Evolutionary conservation across 2,329 filamentous ascomycete species (phyloP).

Genomic region (Cylindrodendrum hubeiense): DNA sequence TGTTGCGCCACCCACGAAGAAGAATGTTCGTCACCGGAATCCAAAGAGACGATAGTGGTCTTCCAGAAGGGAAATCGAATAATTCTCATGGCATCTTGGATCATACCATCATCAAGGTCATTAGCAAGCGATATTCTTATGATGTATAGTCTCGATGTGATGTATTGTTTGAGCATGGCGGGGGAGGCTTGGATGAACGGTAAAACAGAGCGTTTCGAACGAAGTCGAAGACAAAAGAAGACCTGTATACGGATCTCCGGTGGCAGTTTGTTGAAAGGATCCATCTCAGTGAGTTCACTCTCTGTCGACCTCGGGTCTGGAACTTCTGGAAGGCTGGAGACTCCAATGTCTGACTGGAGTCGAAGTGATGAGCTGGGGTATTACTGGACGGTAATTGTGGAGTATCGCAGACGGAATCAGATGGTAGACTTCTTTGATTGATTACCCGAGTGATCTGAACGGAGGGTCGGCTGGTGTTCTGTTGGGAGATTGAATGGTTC

Average conservation of each 20-base stretch:
- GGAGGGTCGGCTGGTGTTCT: neutral
- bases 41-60: neutral
- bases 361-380: neutral
- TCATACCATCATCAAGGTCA: constrained; percentile 25
- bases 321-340: neutral
- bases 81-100: constrained; percentile 28
- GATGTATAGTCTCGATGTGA: constrained; percentile 11
- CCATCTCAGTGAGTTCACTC: constrained; percentile 11
- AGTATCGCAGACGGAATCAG: neutral
- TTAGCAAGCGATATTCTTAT: neutral
- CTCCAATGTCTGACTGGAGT: neutral
- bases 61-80: constrained; percentile 10
- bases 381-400: neutral
- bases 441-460: neutral
- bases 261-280: constrained; percentile 22
- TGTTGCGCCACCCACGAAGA: constrained; percentile 4
- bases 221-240: neutral
- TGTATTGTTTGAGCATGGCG: constrained; percentile 19
- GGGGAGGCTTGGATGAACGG: constrained; percentile 21
- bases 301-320: neutral
- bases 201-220: constrained; percentile 8
- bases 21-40: neutral
- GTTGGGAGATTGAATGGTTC: neutral
- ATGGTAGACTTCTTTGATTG: neutral
- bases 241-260: constrained; percentile 17